These are phyloP conservation scores for Silene vulgaris DNA, from an alignment of 179 eudicot genomes.

Conservation along the genomic window DNA sequence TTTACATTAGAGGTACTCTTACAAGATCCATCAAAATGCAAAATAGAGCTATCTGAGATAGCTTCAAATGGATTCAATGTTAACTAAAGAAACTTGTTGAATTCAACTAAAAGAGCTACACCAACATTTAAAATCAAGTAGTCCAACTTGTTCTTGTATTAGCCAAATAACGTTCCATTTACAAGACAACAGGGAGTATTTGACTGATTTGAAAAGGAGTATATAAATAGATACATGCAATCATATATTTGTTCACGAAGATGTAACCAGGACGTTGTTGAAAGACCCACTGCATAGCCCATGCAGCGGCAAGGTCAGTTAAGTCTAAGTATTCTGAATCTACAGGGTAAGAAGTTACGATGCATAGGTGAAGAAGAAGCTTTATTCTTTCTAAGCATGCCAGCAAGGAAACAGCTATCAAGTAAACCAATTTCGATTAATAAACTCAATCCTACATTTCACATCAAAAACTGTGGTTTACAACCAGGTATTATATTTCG, in stretches of 20 bases:
- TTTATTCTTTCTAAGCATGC: not conserved
- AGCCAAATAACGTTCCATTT: not conserved
- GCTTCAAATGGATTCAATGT: no score
- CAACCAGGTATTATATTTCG: constrained; percentile 3
- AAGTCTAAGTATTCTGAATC: not conserved
- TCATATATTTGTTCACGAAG: not conserved
- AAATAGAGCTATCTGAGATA: no score
- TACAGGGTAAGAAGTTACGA: not conserved
- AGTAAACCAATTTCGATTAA: no score
- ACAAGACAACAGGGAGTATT: not conserved
- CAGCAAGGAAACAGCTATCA: not conserved
- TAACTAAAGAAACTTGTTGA: not conserved
- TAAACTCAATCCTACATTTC: not conserved
- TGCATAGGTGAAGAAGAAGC: not conserved
- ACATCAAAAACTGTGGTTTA: not conserved
- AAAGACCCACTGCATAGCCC: not conserved
- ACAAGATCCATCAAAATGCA: no score
- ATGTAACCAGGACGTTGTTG: not conserved
- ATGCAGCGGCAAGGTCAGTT: not conserved
- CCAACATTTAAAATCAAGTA: not conserved
- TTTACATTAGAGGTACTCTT: no score
- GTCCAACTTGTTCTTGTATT: not conserved
- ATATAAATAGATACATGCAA: not conserved
- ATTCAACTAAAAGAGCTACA: not conserved
- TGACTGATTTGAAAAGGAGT: not conserved